A percentile compares a stretch with the other conserved stretches of the same genome.
Evolutionary conservation across 345 rosid genomes (phyloP).

Genomic region (Sisymbrium altissimum): DNA sequence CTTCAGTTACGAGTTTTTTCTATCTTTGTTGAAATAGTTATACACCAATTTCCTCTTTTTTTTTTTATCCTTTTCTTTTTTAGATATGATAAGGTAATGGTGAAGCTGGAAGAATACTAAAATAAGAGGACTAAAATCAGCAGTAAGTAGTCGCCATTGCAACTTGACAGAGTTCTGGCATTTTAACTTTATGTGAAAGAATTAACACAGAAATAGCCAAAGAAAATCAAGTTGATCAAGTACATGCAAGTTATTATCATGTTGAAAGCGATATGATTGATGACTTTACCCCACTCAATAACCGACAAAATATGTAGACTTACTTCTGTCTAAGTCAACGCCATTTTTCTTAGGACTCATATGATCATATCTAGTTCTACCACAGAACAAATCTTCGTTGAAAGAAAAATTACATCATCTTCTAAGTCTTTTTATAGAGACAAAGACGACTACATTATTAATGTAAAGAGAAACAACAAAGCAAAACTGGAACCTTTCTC

Average conservation of each 20-base stretch:
- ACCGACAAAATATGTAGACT: neutral
- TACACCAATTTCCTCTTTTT: too few species aligned
- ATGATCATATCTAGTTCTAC: neutral
- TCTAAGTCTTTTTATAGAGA: constrained; percentile 2
- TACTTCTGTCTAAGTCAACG: neutral
- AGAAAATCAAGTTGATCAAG: neutral
- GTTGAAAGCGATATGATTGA: neutral
- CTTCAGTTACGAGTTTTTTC: too few species aligned
- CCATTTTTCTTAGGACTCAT: neutral
- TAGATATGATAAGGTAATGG: too few species aligned
- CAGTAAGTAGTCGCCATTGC: neutral
- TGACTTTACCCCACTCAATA: neutral
- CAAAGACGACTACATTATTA: constrained; percentile 5
- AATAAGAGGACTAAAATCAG: neutral
- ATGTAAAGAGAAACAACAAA: neutral
- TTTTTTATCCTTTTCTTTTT: too few species aligned
- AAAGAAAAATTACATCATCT: neutral
- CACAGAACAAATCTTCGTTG: neutral
- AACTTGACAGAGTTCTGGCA: too few species aligned
- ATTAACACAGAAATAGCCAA: neutral
- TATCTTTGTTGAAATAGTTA: too few species aligned
- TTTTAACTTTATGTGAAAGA: neutral
- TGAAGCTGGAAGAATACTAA: neutral
- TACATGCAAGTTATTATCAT: neutral
- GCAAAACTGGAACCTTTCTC: neutral